Conservation (phyloP, 176 grass and related monocot genomes). For the Oryza meyeriana region DNA sequence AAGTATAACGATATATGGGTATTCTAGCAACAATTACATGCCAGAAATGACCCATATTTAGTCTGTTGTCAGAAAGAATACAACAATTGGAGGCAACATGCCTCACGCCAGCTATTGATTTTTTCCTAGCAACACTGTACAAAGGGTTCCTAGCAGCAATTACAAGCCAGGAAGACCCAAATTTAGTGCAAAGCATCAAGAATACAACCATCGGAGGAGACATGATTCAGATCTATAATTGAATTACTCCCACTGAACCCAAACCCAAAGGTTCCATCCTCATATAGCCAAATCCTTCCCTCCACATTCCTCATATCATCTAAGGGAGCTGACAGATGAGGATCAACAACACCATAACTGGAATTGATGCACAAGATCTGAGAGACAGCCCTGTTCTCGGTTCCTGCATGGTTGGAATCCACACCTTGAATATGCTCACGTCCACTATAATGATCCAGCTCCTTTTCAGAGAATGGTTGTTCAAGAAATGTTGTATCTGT, state of each 20-base stretch:
- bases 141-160: slow-evolving; percentile 42
- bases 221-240: slow-evolving; percentile 74
- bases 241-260: slow-evolving; percentile 72
- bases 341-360: slow-evolving; percentile 70
- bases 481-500: slow-evolving; percentile 73
- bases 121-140: slow-evolving; percentile 46
- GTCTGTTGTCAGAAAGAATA: slow-evolving; percentile 40
- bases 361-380: slow-evolving; percentile 78
- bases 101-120: slow-evolving; percentile 47
- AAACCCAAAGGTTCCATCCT: slow-evolving; percentile 92
- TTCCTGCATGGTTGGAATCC: slow-evolving; percentile 14
- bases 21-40: slow-evolving; percentile 40
- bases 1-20: slow-evolving; percentile 30
- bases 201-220: slow-evolving; percentile 59
- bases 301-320: slow-evolving; percentile 60
- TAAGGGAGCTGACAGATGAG: slow-evolving; percentile 28
- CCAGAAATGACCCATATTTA: slow-evolving; percentile 30
- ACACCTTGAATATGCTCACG: slow-evolving; percentile 43
- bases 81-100: slow-evolving; percentile 51
- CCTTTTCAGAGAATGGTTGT: slow-evolving; percentile 72
- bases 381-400: slow-evolving; percentile 32
- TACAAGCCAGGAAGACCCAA: slow-evolving; percentile 33
- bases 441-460: slow-evolving; percentile 55
- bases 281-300: slow-evolving; percentile 90
- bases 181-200: slow-evolving; percentile 53